phyloP scores from a whole-genome alignment of 768 basidiomycete species.

The Glaciozyma martinii region DNA sequence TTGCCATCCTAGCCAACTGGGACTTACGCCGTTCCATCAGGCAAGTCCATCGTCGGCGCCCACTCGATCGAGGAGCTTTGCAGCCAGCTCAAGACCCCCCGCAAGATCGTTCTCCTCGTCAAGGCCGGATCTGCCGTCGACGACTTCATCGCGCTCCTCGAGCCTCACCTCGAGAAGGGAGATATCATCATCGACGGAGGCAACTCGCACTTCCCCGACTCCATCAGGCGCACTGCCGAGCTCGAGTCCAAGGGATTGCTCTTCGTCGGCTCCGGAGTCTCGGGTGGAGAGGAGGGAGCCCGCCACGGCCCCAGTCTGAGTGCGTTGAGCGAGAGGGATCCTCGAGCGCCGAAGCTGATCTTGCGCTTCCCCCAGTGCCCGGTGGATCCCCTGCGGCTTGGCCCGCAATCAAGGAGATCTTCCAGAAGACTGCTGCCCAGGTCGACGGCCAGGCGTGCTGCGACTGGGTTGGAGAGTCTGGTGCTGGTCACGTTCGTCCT shows the following conservation, averaged over 20 bases:
- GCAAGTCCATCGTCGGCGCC: slow-evolving; percentile 90
- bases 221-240: slow-evolving; percentile 85
- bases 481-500: slow-evolving; percentile 30
- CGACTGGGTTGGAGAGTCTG: slow-evolving; percentile 98
- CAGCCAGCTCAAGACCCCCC: slow-evolving; percentile 83
- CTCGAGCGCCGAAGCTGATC: neutral
- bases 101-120: slow-evolving; percentile 96
- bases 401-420: slow-evolving; percentile 95
- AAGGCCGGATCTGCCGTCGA: slow-evolving; percentile 96
- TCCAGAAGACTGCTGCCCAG: slow-evolving; percentile 96
- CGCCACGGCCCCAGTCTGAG: slow-evolving; percentile 90
- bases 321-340: neutral
- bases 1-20: neutral
- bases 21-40: slow-evolving; percentile 42
- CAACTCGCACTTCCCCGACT: slow-evolving; percentile 98
- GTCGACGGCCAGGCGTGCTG: slow-evolving; percentile 90
- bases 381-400: slow-evolving; percentile 90
- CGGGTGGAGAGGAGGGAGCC: slow-evolving; percentile 98
- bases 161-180: slow-evolving; percentile 80
- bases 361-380: slow-evolving; percentile 52
- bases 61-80: slow-evolving; percentile 85
- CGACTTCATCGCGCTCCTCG: slow-evolving; percentile 80
- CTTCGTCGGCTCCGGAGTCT: slow-evolving; percentile 97
- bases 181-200: slow-evolving; percentile 99
- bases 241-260: slow-evolving; percentile 89